phyloP scores from a whole-genome alignment of 176 grass and related monocot species.

The Tillandsia leiboldiana region DNA sequence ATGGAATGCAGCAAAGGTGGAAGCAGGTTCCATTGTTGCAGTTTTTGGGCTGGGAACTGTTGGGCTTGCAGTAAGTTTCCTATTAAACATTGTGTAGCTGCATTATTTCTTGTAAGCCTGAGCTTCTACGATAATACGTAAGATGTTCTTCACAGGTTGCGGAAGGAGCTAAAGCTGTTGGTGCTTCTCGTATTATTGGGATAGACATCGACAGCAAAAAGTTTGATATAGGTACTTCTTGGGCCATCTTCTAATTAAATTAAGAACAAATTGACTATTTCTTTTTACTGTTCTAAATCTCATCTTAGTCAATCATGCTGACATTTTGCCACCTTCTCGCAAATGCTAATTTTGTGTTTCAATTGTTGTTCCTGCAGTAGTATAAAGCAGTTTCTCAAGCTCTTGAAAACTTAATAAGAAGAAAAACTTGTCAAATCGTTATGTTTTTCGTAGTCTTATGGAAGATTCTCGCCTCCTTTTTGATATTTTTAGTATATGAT shows the following conservation, averaged over 20 bases:
- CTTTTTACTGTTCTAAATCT: too few species aligned
- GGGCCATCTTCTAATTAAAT: not conserved
- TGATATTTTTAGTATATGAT: not conserved
- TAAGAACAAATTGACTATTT: too few species aligned
- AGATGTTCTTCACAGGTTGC: conserved; percentile 52
- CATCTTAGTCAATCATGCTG: too few species aligned
- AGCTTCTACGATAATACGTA: not conserved
- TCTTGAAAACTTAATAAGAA: too few species aligned
- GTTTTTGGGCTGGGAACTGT: conserved; percentile 96
- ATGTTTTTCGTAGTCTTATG: not conserved
- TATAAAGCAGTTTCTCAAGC: not conserved
- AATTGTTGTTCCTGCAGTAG: not conserved
- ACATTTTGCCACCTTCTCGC: too few species aligned
- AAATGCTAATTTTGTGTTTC: not conserved
- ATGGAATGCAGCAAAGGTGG: conserved; percentile 99
- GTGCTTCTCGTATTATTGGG: conserved; percentile 89
- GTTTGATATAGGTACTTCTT: conserved; percentile 65
- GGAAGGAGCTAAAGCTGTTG: conserved; percentile 84
- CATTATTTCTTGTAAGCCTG: not conserved
- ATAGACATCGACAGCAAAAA: conserved; percentile 91
- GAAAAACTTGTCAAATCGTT: not conserved
- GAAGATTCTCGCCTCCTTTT: not conserved
- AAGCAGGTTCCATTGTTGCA: conserved; percentile 72
- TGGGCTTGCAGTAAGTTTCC: conserved; percentile 83
- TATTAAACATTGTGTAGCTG: not conserved